A percentile compares a stretch with the other conserved stretches of the same genome.
Evolutionary conservation across 352 stramenopile species (phyloP).

Genomic region (Aphanomyces euteiches): DNA sequence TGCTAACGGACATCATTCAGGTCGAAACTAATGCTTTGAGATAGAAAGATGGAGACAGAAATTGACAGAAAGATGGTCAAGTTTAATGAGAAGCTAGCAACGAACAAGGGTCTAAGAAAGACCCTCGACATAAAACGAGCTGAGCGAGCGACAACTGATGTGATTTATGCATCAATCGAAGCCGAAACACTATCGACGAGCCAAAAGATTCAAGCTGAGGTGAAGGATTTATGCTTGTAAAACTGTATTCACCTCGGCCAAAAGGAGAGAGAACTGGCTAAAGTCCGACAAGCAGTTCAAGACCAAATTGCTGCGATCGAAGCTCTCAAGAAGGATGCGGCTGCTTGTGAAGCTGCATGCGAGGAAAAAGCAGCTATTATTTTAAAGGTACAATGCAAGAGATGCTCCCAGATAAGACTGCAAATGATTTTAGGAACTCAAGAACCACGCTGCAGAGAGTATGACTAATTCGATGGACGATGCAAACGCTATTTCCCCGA

Average conservation of each 20-base stretch:
- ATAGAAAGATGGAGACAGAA: slow-evolving; percentile 78
- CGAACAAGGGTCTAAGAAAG: slow-evolving; percentile 59
- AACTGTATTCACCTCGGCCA: neutral
- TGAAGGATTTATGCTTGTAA: neutral
- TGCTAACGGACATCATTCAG: neutral
- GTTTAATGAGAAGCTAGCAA: slow-evolving; percentile 74
- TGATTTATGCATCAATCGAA: slow-evolving; percentile 66
- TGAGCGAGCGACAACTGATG: slow-evolving; percentile 67
- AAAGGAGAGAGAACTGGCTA: neutral
- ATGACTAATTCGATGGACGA: slow-evolving; percentile 29
- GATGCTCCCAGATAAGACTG: neutral
- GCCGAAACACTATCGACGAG: neutral
- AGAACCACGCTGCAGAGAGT: slow-evolving; percentile 20
- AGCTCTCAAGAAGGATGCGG: slow-evolving; percentile 45
- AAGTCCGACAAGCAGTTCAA: neutral
- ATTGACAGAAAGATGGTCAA: slow-evolving; percentile 78
- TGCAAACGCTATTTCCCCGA: neutral
- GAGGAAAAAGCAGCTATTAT: slow-evolving; percentile 11
- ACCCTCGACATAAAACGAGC: slow-evolving; percentile 62
- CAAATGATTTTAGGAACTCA: slow-evolving; percentile 4
- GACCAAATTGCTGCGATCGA: slow-evolving; percentile 39
- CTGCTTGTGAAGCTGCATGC: slow-evolving; percentile 9
- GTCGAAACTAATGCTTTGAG: slow-evolving; percentile 24
- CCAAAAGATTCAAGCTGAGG: neutral
- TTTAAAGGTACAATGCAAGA: slow-evolving; percentile 1